Base-by-base conservation (phyloP, 2,329 filamentous ascomycete species). In the Aotearoamyces nothofagi region DNA sequence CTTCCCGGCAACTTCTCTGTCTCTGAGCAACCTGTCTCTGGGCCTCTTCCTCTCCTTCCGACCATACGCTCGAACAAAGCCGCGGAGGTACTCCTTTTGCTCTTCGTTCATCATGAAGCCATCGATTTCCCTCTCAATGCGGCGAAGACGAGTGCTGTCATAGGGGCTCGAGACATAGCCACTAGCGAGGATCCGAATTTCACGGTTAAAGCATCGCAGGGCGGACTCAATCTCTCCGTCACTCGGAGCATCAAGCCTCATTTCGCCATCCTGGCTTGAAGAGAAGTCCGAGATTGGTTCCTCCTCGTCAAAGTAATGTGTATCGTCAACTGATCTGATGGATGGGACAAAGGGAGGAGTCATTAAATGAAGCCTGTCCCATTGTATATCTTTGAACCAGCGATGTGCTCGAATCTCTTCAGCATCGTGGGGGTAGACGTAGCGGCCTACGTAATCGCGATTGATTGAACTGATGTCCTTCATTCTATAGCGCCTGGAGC, bases 271-370 rank as follows among this genome's bases (percentile, higher is more conserved):
- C 11, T 37, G 35, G 12, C 37, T 22, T 8, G 33, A 26, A 2
- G 66, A 60, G 60, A 63, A 60, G 42, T 78, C 73, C 17, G 67
- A 71, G 29, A 87, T 70, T 15, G 76, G 62, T 22, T 80, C 72
- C 38, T 83, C 80, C 33, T 84, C 77, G 33, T 93, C 81, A 46
- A 96, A 96, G 49, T 93, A 96, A 43, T 78, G 81, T 1, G 84
- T 90, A 46, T 86, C 79, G 29, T 79, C 75, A 38, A 63, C 58
- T 16, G 61, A 58, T 22, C 61, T 60, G 14, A 94, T 73, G 7
- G 71, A 64, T 0, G 87, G 87, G 1, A 92, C 59, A 43, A 92
- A 87, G 0, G 86, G 86, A 1, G 87, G 86, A 6, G 59, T 58
- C 31, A 70, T 65, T 17, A 66, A 54, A 44, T 90, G 78, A 10